Percentiles rank a stretch among this genome's conserved stretches.
phyloP scores from a whole-genome alignment of 108 stramenopile species.

The Nannochloropsis oceanica region DNA sequence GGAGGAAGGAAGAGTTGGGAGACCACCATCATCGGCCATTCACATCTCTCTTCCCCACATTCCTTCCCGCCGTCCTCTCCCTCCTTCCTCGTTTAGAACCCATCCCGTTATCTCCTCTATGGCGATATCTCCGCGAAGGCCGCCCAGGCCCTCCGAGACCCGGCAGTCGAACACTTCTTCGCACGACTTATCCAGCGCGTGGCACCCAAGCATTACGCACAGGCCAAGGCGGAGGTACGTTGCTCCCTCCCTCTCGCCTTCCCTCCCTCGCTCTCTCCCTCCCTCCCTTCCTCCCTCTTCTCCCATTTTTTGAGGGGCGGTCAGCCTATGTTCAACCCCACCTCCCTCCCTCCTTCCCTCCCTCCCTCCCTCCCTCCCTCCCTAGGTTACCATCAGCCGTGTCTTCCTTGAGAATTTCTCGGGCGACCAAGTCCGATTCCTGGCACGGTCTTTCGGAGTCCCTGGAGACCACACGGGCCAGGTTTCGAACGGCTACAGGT shows the following conservation, averaged over 20 bases:
- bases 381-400: constrained; percentile 47
- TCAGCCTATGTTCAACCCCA: too few relatives aligned
- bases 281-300: not conserved
- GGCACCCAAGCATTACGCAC: constrained; percentile 80
- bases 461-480: constrained; percentile 52
- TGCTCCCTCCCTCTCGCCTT: not conserved
- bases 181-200: constrained; percentile 65
- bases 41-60: not conserved
- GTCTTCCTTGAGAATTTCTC: constrained; percentile 71
- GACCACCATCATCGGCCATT: not conserved
- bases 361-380: not conserved
- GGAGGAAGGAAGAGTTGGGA: not conserved
- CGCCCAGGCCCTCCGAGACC: constrained; percentile 50
- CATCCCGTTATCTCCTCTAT: constrained; percentile 58
- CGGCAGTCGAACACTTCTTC: constrained; percentile 75
- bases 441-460: constrained; percentile 25
- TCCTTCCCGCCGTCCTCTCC: not conserved
- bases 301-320: not conserved
- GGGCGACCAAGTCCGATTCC: constrained; percentile 67
- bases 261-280: not conserved
- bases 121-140: constrained; percentile 46
- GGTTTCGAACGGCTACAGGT: constrained; percentile 74
- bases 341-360: not conserved
- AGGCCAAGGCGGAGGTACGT: constrained; percentile 72
- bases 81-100: not conserved